A percentile compares a stretch with the other conserved stretches of the same genome.
These are phyloP conservation scores for Exophiala sp. DNA, from an alignment of 2,329 filamentous ascomycete species.

Conservation along the genomic window DNA sequence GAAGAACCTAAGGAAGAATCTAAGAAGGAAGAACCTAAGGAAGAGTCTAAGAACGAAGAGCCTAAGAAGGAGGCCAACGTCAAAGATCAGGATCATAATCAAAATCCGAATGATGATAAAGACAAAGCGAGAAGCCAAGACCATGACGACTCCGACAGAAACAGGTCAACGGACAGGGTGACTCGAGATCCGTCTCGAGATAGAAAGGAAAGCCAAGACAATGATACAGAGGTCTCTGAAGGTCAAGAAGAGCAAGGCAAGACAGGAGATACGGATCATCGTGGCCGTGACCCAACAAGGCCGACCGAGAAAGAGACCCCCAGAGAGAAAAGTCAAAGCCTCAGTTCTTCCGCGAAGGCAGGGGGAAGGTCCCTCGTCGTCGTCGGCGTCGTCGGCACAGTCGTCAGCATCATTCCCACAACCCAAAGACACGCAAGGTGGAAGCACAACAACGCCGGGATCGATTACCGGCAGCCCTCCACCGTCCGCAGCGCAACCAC, in stretches of 20 bases:
- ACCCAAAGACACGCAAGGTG: conserved; percentile 1
- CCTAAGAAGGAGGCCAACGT: too few species aligned
- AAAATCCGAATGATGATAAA: neutral
- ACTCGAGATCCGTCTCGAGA: too few species aligned
- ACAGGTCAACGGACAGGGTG: neutral
- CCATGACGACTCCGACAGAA: too few species aligned
- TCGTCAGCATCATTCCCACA: neutral
- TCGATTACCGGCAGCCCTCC: neutral
- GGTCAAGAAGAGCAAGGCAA: too few species aligned
- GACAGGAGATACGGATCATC: too few species aligned
- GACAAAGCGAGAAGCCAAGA: too few species aligned
- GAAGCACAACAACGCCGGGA: neutral
- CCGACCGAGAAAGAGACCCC: too few species aligned
- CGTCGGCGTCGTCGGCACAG: neutral
- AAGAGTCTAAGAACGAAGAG: neutral
- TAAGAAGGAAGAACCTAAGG: neutral
- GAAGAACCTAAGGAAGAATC: neutral
- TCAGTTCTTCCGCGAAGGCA: neutral
- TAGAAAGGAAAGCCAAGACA: too few species aligned
- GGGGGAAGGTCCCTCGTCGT: conserved; percentile 1
- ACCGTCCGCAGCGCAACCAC: neutral
- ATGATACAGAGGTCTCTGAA: too few species aligned
- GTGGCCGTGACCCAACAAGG: too few species aligned
- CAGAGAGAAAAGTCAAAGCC: too few species aligned
- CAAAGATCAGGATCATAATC: conserved; percentile 4